Evolutionary conservation across 192 early-diverging fungal species (phyloP).

Genomic region (Coemansia sp.): DNA sequence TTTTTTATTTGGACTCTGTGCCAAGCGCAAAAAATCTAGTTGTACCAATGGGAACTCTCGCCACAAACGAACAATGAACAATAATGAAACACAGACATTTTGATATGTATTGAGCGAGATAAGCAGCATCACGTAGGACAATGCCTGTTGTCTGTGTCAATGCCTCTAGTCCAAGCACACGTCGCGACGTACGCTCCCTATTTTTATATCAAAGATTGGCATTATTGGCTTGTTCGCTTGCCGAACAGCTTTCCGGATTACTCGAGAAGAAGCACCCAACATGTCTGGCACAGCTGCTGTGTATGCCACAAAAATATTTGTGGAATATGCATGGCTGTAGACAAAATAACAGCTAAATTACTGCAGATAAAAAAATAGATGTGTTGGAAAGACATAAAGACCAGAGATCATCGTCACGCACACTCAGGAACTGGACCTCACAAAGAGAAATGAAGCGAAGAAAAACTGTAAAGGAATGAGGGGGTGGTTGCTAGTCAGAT

Average conservation of each 20-base stretch:
- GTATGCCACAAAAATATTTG: too few relatives aligned
- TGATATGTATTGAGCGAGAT: conserved; percentile 6
- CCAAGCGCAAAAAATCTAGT: too few relatives aligned
- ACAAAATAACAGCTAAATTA: too few relatives aligned
- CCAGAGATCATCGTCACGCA: conserved; percentile 6
- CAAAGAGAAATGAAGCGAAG: background rate
- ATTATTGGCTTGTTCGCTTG: too few relatives aligned
- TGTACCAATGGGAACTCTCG: conserved; percentile 2
- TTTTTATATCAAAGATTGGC: too few relatives aligned
- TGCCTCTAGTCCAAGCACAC: conserved; percentile 6
- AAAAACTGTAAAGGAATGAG: background rate
- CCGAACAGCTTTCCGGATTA: conserved; percentile 2
- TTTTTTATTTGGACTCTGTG: too few relatives aligned
- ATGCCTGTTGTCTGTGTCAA: conserved; percentile 1
- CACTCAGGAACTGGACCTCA: conserved; percentile 3
- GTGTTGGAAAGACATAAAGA: background rate
- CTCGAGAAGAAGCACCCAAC: background rate
- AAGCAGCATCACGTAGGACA: conserved; percentile 1
- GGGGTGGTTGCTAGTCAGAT: background rate
- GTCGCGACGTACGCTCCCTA: background rate
- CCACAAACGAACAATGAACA: conserved; percentile 8
- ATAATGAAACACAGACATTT: background rate
- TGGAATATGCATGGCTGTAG: too few relatives aligned
- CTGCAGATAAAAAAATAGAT: too few relatives aligned
- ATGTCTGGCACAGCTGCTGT: too few relatives aligned